Conservation (phyloP, 257 asterid genomes). For the Primulina huaijiensis region DNA sequence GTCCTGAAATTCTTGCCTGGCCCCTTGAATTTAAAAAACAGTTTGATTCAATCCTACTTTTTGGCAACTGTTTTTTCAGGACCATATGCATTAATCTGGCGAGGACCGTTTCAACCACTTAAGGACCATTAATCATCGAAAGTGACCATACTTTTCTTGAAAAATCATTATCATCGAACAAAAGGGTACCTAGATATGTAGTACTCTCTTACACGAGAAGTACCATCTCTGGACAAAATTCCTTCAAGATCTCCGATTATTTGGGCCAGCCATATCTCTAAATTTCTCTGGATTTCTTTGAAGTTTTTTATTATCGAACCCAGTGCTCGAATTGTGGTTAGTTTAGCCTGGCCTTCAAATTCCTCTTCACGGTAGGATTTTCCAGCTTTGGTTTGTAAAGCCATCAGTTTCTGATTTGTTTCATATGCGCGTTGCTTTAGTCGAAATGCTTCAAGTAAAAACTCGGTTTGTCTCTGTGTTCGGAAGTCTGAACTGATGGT, state of each 20-base stretch:
- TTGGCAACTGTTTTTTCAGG: neutral
- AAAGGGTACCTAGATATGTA: constrained; percentile 79
- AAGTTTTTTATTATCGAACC: constrained; percentile 87
- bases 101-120: neutral
- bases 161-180: constrained; percentile 43
- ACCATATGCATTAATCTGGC: neutral
- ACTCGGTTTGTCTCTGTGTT: constrained; percentile 84
- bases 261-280: constrained; percentile 97
- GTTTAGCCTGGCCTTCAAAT: constrained; percentile 54
- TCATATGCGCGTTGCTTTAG: constrained; percentile 91
- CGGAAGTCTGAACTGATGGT: constrained; percentile 73
- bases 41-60: neutral
- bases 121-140: neutral
- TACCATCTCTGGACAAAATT: constrained; percentile 73
- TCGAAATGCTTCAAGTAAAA: constrained; percentile 85
- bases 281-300: constrained; percentile 85
- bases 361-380: constrained; percentile 50
- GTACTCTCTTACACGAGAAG: constrained; percentile 76
- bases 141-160: neutral
- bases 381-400: constrained; percentile 65
- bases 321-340: constrained; percentile 59
- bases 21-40: neutral
- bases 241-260: constrained; percentile 96
- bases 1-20: neutral
- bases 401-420: constrained; percentile 75